Evolutionary conservation across 2,329 filamentous ascomycete genomes (phyloP), one percentile per base, ranked within the genome.

Genomic region (Lasiodiplodia gonubiensis): DNA sequence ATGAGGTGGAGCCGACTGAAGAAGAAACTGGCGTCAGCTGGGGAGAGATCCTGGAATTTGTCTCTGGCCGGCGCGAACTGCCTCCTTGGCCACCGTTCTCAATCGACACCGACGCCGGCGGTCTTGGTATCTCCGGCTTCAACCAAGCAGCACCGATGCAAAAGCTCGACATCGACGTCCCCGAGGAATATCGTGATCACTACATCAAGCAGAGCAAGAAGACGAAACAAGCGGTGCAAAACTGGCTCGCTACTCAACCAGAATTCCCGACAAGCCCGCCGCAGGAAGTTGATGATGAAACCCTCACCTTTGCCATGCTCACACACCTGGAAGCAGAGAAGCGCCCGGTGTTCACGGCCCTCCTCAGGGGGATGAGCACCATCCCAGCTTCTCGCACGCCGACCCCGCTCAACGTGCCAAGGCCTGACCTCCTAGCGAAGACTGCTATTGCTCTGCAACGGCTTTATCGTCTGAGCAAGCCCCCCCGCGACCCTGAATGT

Each of bases 11-110:
- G 42, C 64, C 66, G 16, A 81, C 81, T 3, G 81, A 86, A 46
- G 85, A 80, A 59, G 80, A 85, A 70, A 86, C 85, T 66, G 94
- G 93, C 2, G 84, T 97, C 35, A 95, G 92, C 70, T 99, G 94
- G 94, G 94, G 95, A 11, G 94, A 98, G 76, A 93, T 98, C 14
- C 81, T 99, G 27, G 95, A 99, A 79, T 89, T 94, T 76, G 93
- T 97, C 14, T 95, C 93, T 70, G 94, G 94, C 21, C 89, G 94
- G 66, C 88, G 92, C 68, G 93, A 97, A 72, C 84, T 97, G 63
- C 94, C 94, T 0, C 81, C 85, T 18, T 97, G 94, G 94, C 94
- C 94, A 25, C 93, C 94, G 0, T 95, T 97, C 74, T 89, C 88
- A 71, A 87, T 89, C 11, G 70, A 74, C 30, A 70, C 69, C 0